Conservation (phyloP, 2,329 filamentous ascomycete genomes). For the Colletotrichum siamense region DNA sequence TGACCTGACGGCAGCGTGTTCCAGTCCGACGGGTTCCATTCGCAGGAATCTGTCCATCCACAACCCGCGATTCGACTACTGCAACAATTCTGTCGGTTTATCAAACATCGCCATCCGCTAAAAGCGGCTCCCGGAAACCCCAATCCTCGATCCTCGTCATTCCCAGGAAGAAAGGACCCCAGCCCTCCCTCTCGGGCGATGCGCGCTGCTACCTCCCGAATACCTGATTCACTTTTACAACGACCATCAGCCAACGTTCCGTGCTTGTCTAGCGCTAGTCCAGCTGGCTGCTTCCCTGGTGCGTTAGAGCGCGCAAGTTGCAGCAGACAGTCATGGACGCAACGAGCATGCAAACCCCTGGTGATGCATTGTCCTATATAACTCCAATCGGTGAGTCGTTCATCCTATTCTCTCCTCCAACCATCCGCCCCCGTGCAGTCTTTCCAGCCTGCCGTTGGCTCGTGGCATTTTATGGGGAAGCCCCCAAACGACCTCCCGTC, state of each 20-base stretch:
- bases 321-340: conserved; percentile 38
- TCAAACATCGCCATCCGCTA: not conserved
- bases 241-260: conserved; percentile 11
- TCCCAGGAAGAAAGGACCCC: not conserved
- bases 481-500: conserved; percentile 2
- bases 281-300: conserved; percentile 13
- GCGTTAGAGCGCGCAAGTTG: conserved; percentile 23
- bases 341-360: conserved; percentile 50
- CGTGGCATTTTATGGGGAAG: conserved; percentile 36
- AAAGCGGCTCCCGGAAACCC: not conserved
- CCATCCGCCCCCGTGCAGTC: conserved; percentile 55
- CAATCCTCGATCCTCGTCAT: not conserved
- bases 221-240: not conserved
- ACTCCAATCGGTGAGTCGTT: conserved; percentile 60
- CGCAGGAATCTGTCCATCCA: not conserved
- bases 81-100: not conserved
- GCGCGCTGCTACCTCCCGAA: not conserved
- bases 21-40: not conserved
- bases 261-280: conserved; percentile 13
- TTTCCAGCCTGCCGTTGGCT: conserved; percentile 52
- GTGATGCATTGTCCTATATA: conserved; percentile 53
- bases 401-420: conserved; percentile 40
- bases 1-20: not conserved
- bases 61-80: not conserved
- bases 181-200: not conserved